A percentile compares a stretch with the other conserved stretches of the same genome.
Evolutionary conservation across 164 flowering plant genomes (phyloP).

Genomic region (Nymphaea thermarum): DNA sequence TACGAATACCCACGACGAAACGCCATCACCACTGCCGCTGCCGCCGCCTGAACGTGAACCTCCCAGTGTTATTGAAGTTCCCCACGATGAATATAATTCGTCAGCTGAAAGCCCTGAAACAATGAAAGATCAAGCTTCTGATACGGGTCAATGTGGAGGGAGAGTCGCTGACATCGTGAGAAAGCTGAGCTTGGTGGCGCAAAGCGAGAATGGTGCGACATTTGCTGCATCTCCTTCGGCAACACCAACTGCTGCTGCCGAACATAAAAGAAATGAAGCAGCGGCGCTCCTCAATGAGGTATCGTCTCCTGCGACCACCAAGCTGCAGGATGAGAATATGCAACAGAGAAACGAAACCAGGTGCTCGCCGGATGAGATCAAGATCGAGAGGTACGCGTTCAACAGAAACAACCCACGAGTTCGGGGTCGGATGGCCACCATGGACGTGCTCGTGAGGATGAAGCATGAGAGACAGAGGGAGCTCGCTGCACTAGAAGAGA

Average conservation of each 20-base stretch:
- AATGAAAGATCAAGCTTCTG: neutral
- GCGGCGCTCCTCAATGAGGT: slow-evolving; percentile 43
- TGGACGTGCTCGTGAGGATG: slow-evolving; percentile 41
- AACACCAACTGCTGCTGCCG: slow-evolving; percentile 50
- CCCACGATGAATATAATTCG: neutral
- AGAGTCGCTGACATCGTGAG: slow-evolving; percentile 57
- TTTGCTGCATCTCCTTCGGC: slow-evolving; percentile 20
- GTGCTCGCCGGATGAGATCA: slow-evolving; percentile 27
- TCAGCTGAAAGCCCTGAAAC: neutral
- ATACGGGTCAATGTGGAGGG: slow-evolving; percentile 8
- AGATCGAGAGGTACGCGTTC: slow-evolving; percentile 5
- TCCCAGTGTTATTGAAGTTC: too few relatives aligned
- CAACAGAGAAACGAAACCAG: slow-evolving; percentile 36
- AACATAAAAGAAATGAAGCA: slow-evolving; percentile 52
- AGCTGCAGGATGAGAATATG: slow-evolving; percentile 8
- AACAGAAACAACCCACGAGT: slow-evolving; percentile 24
- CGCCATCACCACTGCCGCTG: slow-evolving; percentile 12
- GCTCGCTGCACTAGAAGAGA: slow-evolving; percentile 32
- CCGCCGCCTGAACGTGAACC: too few relatives aligned
- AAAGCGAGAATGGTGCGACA: neutral
- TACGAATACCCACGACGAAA: slow-evolving; percentile 30
- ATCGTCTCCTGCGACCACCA: slow-evolving; percentile 21
- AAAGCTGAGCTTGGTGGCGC: slow-evolving; percentile 15
- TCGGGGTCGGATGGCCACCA: slow-evolving; percentile 58
- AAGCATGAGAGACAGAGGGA: slow-evolving; percentile 51